Evolutionary conservation across 2,329 filamentous ascomycete species (phyloP), one percentile per base, ranked within the genome.

Genomic region (Orbilia ellipsospora): DNA sequence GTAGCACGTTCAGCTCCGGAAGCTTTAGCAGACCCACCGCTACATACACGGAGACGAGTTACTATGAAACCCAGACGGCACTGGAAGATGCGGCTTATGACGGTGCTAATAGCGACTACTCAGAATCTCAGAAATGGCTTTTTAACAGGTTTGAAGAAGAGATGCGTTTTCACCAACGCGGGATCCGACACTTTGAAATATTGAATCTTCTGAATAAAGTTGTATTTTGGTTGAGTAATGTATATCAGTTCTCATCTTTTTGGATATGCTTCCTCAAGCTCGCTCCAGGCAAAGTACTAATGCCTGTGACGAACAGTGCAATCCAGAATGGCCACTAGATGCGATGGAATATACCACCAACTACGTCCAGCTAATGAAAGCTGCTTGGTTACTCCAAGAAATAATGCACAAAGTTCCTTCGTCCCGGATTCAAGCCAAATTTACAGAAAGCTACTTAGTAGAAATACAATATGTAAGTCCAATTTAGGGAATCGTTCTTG

Each of bases 331-430:
- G 54, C 45, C 44, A 13, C 15, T 13, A 18, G 55, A 31, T 16
- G 23, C 13, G 12, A 51, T 20, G 48, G 51, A 69, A 23, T 54
- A 70, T 16, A 51, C 77, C 1, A 23, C 62, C 4, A 59, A 62
- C n/a, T 79, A 78, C 50, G 55, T 78, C 10, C 68, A 75, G 20
- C 15, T 79, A 15, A 69, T 76, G 54, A 79, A 79, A 48, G 69
- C 78, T 12, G 61, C 61, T 10, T 79, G 78, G 78, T 73, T 79
- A 5, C 28, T 76, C 7, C n/a, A 45, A 23, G 61, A 67, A 23
- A 64, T 78, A 7, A 60, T 68, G 64, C 55, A 26, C 4, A 26
- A 3, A 3, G 8, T 61, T 26, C 55, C 55, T 4, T n/a, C 36
- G 2, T 10, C 45, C 4, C 6, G 40, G 13, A 52, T 61, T 23